Conservation (phyloP, 2,329 filamentous ascomycete genomes). For the Penicillium frequentans region DNA sequence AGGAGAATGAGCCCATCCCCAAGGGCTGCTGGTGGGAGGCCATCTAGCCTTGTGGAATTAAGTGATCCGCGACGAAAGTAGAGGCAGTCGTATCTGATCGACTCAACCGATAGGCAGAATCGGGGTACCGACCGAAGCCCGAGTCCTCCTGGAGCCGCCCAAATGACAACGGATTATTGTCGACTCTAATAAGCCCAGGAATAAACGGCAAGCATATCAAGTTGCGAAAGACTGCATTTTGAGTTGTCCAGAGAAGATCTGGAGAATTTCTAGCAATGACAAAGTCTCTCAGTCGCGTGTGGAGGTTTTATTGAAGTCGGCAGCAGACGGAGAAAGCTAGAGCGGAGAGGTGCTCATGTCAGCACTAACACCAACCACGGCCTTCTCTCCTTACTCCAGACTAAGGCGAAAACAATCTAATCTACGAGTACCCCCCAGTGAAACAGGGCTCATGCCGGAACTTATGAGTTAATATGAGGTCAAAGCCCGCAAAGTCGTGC, state of each 20-base stretch:
- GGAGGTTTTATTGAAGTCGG: conserved; percentile 7
- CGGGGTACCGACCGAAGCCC: conserved; percentile 7
- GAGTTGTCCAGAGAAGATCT: background rate
- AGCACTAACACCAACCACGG: conserved; percentile 9
- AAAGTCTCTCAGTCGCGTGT: conserved; percentile 8
- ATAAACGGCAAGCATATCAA: conserved; percentile 16
- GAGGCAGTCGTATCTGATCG: background rate
- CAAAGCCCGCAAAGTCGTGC: conserved; percentile 9
- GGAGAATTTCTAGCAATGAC: conserved; percentile 4
- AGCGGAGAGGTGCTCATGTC: conserved; percentile 24
- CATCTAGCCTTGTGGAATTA: conserved; percentile 19
- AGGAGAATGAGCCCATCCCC: conserved; percentile 29
- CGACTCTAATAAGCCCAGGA: conserved; percentile 6
- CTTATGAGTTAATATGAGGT: conserved; percentile 3
- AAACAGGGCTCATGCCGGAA: background rate
- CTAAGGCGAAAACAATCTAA: background rate
- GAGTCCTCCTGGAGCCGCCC: background rate
- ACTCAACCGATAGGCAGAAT: background rate
- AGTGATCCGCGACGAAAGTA: background rate
- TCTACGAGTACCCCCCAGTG: background rate
- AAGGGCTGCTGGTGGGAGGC: conserved; percentile 25
- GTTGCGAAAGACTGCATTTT: conserved; percentile 17
- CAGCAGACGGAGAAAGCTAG: conserved; percentile 5
- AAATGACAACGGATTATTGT: conserved; percentile 8
- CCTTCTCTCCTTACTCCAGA: conserved; percentile 12